Percentiles rank a stretch among this genome's conserved stretches.
phyloP scores from a whole-genome alignment of 768 basidiomycete genomes.

The Amanita polypyramis region DNA sequence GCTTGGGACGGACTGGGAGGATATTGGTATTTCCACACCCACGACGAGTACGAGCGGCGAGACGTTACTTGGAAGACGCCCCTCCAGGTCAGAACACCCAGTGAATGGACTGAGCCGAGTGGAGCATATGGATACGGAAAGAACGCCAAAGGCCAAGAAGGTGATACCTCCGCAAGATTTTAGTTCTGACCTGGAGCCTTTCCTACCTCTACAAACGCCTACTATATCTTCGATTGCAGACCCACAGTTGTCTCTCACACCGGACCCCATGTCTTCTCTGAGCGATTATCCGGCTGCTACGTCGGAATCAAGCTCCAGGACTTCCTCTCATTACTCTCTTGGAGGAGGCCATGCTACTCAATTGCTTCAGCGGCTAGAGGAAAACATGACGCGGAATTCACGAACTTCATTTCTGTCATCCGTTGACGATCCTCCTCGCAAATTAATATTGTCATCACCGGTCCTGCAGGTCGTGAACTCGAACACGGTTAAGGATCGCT shows the following conservation, averaged over 20 bases:
- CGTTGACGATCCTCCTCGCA: conserved; percentile 81
- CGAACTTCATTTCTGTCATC: conserved; percentile 47
- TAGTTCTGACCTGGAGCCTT: conserved; percentile 7
- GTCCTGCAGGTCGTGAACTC: conserved; percentile 91
- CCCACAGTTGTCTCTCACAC: conserved; percentile 52
- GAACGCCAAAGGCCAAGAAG: conserved; percentile 30
- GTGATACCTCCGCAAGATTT: conserved; percentile 18
- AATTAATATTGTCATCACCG: conserved; percentile 72
- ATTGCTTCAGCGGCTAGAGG: conserved; percentile 62
- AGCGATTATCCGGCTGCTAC: conserved; percentile 66
- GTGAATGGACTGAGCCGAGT: conserved; percentile 11
- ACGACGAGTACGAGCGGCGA: conserved; percentile 36
- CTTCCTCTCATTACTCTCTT: conserved; percentile 57
- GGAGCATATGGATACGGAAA: conserved; percentile 26
- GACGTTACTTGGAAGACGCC: conserved; percentile 16
- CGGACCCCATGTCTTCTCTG: conserved; percentile 69
- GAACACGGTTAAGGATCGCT: conserved; percentile 91
- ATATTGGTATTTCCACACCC: conserved; percentile 46
- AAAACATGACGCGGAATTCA: conserved; percentile 52
- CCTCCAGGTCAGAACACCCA: conserved; percentile 10
- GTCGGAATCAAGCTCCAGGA: conserved; percentile 64
- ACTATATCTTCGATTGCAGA: conserved; percentile 22
- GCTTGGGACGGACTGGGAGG: conserved; percentile 56
- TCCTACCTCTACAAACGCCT: conserved; percentile 3
- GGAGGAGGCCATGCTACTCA: conserved; percentile 25